Evolutionary conservation across 1,284 basidiomycete species (phyloP).

Genomic region (Pterulicium gracile): DNA sequence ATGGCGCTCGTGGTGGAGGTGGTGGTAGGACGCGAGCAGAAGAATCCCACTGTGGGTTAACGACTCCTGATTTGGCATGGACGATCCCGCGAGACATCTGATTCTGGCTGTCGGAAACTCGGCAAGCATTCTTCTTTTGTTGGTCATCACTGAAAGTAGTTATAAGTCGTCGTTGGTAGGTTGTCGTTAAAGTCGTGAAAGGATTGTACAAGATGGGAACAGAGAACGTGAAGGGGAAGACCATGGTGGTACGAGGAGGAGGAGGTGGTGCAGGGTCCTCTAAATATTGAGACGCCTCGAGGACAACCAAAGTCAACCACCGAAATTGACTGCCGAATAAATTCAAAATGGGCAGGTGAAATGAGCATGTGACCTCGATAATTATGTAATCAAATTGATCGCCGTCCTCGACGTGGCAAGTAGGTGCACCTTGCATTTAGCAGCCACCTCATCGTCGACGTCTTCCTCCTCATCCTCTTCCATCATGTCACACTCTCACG

Average conservation of each 20-base stretch:
- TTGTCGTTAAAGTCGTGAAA: background rate
- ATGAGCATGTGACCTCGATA: background rate
- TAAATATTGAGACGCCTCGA: background rate
- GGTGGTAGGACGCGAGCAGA: too few species aligned
- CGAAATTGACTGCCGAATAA: background rate
- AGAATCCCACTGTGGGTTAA: too few species aligned
- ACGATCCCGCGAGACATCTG: too few species aligned
- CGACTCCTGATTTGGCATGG: too few species aligned
- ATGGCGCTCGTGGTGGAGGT: too few species aligned
- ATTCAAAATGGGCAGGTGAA: too few species aligned
- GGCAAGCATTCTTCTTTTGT: too few species aligned
- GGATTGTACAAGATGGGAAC: background rate
- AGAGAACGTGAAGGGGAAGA: background rate
- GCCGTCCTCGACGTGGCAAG: background rate
- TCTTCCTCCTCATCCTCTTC: background rate
- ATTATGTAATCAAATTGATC: background rate
- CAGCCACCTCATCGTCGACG: background rate
- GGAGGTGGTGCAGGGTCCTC: background rate
- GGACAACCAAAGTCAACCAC: too few species aligned
- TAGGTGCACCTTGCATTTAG: background rate
- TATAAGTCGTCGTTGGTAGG: background rate
- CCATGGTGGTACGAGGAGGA: background rate
- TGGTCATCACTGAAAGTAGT: background rate
- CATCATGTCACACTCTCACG: conserved; percentile 14
- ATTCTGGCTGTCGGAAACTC: too few species aligned